Evolutionary conservation across 768 basidiomycete genomes (phyloP).

Genomic region (Termitomyces sp.): DNA sequence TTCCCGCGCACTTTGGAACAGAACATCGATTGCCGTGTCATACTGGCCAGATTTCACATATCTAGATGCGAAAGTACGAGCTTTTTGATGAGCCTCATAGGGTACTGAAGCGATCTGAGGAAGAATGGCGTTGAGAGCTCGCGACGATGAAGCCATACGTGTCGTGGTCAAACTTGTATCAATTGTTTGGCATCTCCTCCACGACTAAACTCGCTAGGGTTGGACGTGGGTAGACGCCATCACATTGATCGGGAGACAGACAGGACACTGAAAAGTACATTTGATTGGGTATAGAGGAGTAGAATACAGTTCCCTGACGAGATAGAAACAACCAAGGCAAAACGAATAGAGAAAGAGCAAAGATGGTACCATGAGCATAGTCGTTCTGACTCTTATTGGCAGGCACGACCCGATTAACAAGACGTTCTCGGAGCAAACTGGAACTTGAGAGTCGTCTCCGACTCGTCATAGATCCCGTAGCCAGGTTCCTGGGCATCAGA

Average conservation of each 20-base stretch:
- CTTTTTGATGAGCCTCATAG: slow-evolving; percentile 96
- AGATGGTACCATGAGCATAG: background rate
- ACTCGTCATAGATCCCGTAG: slow-evolving; percentile 60
- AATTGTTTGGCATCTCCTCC: slow-evolving; percentile 9
- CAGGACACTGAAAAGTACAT: background rate
- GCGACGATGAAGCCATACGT: slow-evolving; percentile 34
- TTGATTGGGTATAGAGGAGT: background rate
- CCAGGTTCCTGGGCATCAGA: slow-evolving; percentile 63
- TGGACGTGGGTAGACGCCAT: no score
- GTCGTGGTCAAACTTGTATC: slow-evolving; percentile 1
- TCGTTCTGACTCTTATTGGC: no score
- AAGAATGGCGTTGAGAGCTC: slow-evolving; percentile 72
- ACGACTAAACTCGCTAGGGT: background rate
- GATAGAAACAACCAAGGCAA: background rate
- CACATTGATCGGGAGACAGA: no score
- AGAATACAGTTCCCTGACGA: no score
- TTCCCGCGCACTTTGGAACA: slow-evolving; percentile 87
- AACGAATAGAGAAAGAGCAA: background rate
- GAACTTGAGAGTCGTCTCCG: slow-evolving; percentile 52
- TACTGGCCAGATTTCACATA: slow-evolving; percentile 79
- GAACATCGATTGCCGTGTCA: slow-evolving; percentile 86
- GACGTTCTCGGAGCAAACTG: slow-evolving; percentile 58
- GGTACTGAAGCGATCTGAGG: slow-evolving; percentile 71
- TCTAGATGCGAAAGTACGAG: slow-evolving; percentile 89
- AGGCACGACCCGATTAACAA: slow-evolving; percentile 38